A percentile compares a stretch with the other conserved stretches of the same genome.
Conservation (phyloP, 805 yeast genomes). For the Ascoidea tarda region DNA sequence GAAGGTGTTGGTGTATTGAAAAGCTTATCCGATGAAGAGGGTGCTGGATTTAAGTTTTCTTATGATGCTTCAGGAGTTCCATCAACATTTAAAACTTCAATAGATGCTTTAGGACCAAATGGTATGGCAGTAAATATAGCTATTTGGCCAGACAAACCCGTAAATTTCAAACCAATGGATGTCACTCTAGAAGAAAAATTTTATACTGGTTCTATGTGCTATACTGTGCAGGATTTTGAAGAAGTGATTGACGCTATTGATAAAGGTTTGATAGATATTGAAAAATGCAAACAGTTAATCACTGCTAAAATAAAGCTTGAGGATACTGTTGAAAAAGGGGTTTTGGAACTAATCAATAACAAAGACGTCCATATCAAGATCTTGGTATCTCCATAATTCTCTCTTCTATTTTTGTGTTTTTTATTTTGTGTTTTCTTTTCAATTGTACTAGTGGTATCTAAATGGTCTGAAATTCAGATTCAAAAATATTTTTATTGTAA, state of each 20-base stretch:
- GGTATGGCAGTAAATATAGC: slow-evolving; percentile 55
- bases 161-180: slow-evolving; percentile 39
- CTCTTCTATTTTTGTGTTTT: too few species aligned
- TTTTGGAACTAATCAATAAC: slow-evolving; percentile 31
- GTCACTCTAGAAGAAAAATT: slow-evolving; percentile 39
- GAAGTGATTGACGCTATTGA: slow-evolving; percentile 39
- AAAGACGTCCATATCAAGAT: slow-evolving; percentile 44
- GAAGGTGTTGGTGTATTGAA: slow-evolving; percentile 24
- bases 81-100: slow-evolving; percentile 35
- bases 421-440: slow-evolving; percentile 2
- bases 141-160: slow-evolving; percentile 42
- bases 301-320: slow-evolving; percentile 37
- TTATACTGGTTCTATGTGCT: slow-evolving; percentile 49
- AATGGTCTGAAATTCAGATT: too few species aligned
- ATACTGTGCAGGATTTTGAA: slow-evolving; percentile 39
- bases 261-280: slow-evolving; percentile 28
- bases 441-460: too few species aligned
- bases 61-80: slow-evolving; percentile 44
- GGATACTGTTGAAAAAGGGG: slow-evolving; percentile 40
- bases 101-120: slow-evolving; percentile 33
- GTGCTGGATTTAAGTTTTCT: slow-evolving; percentile 30
- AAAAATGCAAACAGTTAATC: slow-evolving; percentile 31
- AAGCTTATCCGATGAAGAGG: slow-evolving; percentile 23
- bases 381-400: slow-evolving; percentile 29
- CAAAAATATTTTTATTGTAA: too few species aligned